A percentile compares a stretch with the other conserved stretches of the same genome.
Evolutionary conservation across 2,329 filamentous ascomycete species (phyloP).

Genomic region (Volutella citrinella): DNA sequence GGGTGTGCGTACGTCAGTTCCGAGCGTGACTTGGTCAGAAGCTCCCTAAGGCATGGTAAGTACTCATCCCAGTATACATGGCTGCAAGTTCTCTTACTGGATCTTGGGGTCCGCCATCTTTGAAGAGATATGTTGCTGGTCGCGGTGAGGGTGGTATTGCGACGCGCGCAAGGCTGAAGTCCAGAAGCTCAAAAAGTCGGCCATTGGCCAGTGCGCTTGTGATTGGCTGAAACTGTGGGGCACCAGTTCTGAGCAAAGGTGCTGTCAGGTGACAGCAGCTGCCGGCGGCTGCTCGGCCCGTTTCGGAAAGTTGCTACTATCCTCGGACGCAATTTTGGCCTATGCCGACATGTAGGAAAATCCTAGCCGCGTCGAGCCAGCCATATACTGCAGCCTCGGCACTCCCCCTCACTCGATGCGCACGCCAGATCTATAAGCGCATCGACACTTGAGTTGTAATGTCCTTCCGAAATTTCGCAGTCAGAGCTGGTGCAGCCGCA

Average conservation of each 20-base stretch:
- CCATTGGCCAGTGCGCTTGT: slow-evolving; percentile 12
- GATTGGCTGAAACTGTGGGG: slow-evolving; percentile 25
- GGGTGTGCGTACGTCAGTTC: slow-evolving; percentile 75
- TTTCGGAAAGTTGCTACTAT: slow-evolving; percentile 18
- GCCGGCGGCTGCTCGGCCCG: neutral
- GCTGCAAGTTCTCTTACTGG: no score
- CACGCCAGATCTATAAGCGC: slow-evolving; percentile 30
- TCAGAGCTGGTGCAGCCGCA: slow-evolving; percentile 52
- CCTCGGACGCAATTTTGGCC: slow-evolving; percentile 25
- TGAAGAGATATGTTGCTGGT: slow-evolving; percentile 13
- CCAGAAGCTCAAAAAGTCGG: slow-evolving; percentile 32
- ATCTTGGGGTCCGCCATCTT: slow-evolving; percentile 69
- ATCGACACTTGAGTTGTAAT: slow-evolving; percentile 44
- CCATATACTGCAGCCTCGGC: slow-evolving; percentile 14
- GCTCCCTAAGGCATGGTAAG: slow-evolving; percentile 60
- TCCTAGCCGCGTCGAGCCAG: slow-evolving; percentile 27
- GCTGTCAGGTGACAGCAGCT: slow-evolving; percentile 19
- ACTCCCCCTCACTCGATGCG: slow-evolving; percentile 31
- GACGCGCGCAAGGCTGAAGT: slow-evolving; percentile 34
- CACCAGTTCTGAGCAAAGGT: neutral
- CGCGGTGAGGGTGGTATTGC: slow-evolving; percentile 17
- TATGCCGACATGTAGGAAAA: slow-evolving; percentile 23
- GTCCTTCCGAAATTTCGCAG: slow-evolving; percentile 53
- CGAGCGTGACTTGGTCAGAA: slow-evolving; percentile 81
- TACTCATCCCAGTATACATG: neutral